Conservation (phyloP, 371 early-diverging fungal species). For the Funneliformis caledonium region DNA sequence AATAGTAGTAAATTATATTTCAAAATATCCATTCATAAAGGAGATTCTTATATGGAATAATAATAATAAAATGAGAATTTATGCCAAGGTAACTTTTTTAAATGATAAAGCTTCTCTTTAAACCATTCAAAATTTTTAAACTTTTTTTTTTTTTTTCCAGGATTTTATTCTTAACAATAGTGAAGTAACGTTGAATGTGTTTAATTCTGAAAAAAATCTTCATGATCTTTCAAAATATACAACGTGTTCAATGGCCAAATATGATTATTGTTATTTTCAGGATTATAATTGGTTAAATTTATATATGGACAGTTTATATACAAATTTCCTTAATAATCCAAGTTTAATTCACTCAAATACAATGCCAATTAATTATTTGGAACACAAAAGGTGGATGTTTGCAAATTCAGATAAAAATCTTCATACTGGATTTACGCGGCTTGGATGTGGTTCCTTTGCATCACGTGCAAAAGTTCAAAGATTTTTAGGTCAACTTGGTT, state of each 20-base stretch:
- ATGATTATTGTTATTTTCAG: conserved; percentile 66
- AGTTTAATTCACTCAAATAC: conserved; percentile 63
- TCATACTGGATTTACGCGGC: conserved; percentile 66
- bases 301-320: conserved; percentile 64
- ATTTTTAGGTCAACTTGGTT: conserved; percentile 59
- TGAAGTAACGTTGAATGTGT: conserved; percentile 50
- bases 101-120: background rate
- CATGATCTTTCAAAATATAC: conserved; percentile 64
- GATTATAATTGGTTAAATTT: conserved; percentile 61
- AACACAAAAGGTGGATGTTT: conserved; percentile 64
- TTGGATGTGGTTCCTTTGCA: conserved; percentile 63
- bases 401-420: conserved; percentile 52
- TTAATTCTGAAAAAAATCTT: conserved; percentile 55
- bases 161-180: conserved; percentile 48
- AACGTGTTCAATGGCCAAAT: conserved; percentile 62
- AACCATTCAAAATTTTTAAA: background rate
- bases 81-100: background rate
- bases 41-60: conserved; percentile 66
- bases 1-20: conserved; percentile 55
- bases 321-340: conserved; percentile 63
- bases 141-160: background rate
- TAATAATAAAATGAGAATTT: conserved; percentile 43
- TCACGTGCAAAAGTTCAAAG: conserved; percentile 55
- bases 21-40: conserved; percentile 63
- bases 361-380: conserved; percentile 59